Evolutionary conservation across 768 basidiomycete species (phyloP).

Genomic region (Exidia glandulosa): DNA sequence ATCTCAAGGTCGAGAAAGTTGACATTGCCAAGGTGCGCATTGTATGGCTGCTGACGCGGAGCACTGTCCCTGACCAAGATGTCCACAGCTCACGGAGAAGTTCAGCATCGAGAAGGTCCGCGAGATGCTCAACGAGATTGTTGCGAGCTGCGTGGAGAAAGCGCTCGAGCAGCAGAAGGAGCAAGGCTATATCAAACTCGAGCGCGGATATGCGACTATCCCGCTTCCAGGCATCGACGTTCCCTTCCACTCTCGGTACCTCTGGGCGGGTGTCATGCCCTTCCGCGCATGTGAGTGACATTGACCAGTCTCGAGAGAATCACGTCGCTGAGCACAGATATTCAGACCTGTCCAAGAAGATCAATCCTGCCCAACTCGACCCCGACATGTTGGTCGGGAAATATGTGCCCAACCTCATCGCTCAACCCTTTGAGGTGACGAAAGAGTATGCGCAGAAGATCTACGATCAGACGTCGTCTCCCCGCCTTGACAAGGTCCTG

Average conservation of each 20-base stretch:
- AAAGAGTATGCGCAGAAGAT: conserved; percentile 88
- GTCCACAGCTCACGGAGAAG: conserved; percentile 64
- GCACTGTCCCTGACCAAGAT: background rate
- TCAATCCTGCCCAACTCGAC: conserved; percentile 81
- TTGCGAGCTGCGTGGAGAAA: conserved; percentile 66
- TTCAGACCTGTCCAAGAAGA: conserved; percentile 92
- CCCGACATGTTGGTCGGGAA: conserved; percentile 90
- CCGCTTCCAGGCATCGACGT: conserved; percentile 96
- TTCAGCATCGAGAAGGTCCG: conserved; percentile 89
- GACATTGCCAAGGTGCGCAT: conserved; percentile 70
- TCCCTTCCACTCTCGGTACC: conserved; percentile 97
- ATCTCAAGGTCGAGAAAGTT: conserved; percentile 91
- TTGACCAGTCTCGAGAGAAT: conserved; percentile 5
- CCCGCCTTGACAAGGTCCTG: conserved; percentile 89
- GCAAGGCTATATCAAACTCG: conserved; percentile 89
- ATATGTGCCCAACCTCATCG: conserved; percentile 96
- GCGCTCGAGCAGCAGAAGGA: conserved; percentile 65
- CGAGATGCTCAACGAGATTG: conserved; percentile 89
- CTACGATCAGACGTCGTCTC: conserved; percentile 93
- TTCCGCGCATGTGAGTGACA: conserved; percentile 83
- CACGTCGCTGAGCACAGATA: background rate
- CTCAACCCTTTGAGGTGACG: conserved; percentile 73
- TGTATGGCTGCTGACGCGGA: background rate
- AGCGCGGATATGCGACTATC: conserved; percentile 94
- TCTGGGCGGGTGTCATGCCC: conserved; percentile 97